A percentile compares a stretch with the other conserved stretches of the same genome.
Conservation (phyloP, 805 yeast genomes). For the Candida tibetensis region DNA sequence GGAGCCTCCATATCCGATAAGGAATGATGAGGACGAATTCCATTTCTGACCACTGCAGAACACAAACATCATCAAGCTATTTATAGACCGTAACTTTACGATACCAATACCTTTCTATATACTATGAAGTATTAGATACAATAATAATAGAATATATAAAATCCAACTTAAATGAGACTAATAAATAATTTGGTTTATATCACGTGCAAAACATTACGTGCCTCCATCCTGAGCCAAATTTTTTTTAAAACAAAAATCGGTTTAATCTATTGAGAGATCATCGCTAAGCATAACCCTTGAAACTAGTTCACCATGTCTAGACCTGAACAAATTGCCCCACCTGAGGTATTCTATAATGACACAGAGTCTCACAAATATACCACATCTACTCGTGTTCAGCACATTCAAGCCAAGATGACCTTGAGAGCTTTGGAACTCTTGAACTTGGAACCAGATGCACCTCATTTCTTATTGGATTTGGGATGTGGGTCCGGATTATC, state of each 20-base stretch:
- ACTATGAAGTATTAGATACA: too few relatives aligned
- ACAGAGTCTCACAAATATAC: conserved; percentile 88
- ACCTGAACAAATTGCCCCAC: conserved; percentile 96
- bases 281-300: background rate
- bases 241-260: background rate
- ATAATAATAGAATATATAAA: too few relatives aligned
- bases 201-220: background rate
- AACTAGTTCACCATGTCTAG: conserved; percentile 62
- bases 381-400: conserved; percentile 92
- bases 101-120: too few relatives aligned
- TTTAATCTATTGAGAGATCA: background rate
- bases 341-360: conserved; percentile 92
- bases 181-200: too few relatives aligned
- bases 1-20: background rate
- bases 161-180: too few relatives aligned
- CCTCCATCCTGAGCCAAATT: background rate
- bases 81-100: too few relatives aligned
- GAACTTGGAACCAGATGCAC: conserved; percentile 58
- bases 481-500: conserved; percentile 98
- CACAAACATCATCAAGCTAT: too few relatives aligned
- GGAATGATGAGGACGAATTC: conserved; percentile 5
- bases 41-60: conserved; percentile 3
- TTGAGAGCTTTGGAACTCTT: conserved; percentile 85
- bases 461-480: conserved; percentile 77
- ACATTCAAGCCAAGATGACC: conserved; percentile 97